Base-by-base conservation (phyloP, 1,139 yeast genomes). In the Yamadazyma atlantica region DNA sequence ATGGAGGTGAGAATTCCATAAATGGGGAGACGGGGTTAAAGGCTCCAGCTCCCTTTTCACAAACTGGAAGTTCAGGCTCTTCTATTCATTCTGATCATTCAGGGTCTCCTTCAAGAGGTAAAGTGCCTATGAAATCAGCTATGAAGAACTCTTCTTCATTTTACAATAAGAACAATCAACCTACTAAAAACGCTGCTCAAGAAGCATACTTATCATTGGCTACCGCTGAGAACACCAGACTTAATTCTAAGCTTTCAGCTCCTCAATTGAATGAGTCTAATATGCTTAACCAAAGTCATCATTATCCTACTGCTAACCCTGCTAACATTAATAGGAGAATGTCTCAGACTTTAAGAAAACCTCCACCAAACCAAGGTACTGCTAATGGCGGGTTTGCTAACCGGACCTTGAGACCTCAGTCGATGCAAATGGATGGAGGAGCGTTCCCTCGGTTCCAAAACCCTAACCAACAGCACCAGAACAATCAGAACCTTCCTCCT, bases 151-250 rank as follows among this genome's bases (percentile, higher is more conserved):
- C 74, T 11, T 53, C 62, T 15, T 60, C 69, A 12, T 50, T 56
- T 44, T 49, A 55, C 43, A 46, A 9, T 15, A 32, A 33, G 17
- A 13, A 13, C 10, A 29, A 29, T n/a, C 24, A 29, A 19, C n/a
- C 32, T 14, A 32, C 33, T 7, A 29, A 24, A 13, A 38, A 43
- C 27, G 74, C 83, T 3, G 84, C 85, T 0, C 74, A 66, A 34
- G 76, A 74, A 44, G 89, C 85, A 0, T 82, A 83, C 49, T 57
- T 82, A 34, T 80, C 87, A 0, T 60, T 82, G 38, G 74, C 89
- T 1, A 84, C 94, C 0, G 89, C 90, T 1, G 89, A 84, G 53
- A 84, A 84, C 56, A 84, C 94, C 0, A 69, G 89, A 42, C 53
- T 82, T 40, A 84, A 84, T 57, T 83, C 89, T 1, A 75, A 78